Percentiles rank a stretch among this genome's conserved stretches.
Evolutionary conservation across 2,329 filamentous ascomycete genomes (phyloP).

Genomic region (Salinomyces thailandicus): DNA sequence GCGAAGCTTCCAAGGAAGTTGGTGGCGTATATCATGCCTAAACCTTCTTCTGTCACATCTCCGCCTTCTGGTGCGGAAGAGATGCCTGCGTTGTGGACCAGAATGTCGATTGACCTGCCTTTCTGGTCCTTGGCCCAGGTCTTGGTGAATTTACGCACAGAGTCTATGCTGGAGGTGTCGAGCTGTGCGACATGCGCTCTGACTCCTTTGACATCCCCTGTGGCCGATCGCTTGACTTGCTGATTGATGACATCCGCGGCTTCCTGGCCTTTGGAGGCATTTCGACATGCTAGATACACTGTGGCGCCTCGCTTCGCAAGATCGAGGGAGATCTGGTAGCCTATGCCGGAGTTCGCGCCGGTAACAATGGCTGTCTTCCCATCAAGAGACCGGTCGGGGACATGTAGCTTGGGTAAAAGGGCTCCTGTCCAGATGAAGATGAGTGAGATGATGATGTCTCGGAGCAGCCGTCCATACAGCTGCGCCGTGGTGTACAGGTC

Average conservation of each 20-base stretch:
- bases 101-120: constrained; percentile 24
- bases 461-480: background rate
- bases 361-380: constrained; percentile 11
- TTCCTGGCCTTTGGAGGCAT: constrained; percentile 3
- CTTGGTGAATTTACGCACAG: constrained; percentile 13
- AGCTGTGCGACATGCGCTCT: constrained; percentile 17
- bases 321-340: constrained; percentile 8
- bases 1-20: constrained; percentile 17
- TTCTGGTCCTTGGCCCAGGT: constrained; percentile 12
- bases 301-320: constrained; percentile 6
- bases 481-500: background rate
- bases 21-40: constrained; percentile 12
- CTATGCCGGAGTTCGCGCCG: constrained; percentile 13
- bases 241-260: constrained; percentile 2
- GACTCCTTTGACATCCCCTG: background rate
- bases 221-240: background rate
- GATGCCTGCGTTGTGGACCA: constrained; percentile 29
- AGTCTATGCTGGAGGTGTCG: constrained; percentile 9
- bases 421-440: background rate
- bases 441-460: background rate
- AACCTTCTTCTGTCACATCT: constrained; percentile 11
- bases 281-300: constrained; percentile 8
- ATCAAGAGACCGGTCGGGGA: background rate
- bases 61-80: constrained; percentile 7
- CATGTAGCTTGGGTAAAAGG: background rate